phyloP scores from a whole-genome alignment of 2,329 filamentous ascomycete genomes.

The Dactylella cylindrospora region DNA sequence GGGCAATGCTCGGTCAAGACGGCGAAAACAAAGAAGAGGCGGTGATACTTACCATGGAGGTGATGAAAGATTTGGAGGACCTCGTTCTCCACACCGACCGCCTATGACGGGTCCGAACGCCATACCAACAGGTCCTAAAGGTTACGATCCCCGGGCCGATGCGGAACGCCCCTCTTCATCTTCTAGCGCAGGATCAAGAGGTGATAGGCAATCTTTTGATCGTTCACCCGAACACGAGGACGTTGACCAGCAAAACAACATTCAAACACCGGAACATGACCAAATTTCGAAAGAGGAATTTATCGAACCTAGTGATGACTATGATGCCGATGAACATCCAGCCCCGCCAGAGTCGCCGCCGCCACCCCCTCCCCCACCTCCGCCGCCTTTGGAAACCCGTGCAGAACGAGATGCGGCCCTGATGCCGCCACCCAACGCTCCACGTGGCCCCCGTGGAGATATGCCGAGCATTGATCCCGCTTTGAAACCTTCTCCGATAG shows the following conservation, averaged over 20 bases:
- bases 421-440: constrained; percentile 39
- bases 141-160: constrained; percentile 10
- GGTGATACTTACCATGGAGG: constrained; percentile 12
- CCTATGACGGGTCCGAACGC: constrained; percentile 11
- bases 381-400: constrained; percentile 25
- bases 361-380: constrained; percentile 14
- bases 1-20: constrained; percentile 24
- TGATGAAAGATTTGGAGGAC: constrained; percentile 7
- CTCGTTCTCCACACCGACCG: constrained; percentile 11
- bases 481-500: constrained; percentile 26
- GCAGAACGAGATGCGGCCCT: constrained; percentile 35
- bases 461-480: constrained; percentile 6
- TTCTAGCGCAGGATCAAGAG: constrained; percentile 20
- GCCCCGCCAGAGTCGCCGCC: constrained; percentile 3
- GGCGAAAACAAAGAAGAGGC: constrained; percentile 24
- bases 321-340: constrained; percentile 1
- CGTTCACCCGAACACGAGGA: constrained; percentile 6
- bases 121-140: constrained; percentile 1
- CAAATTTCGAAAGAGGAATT: no score
- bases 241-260: not conserved
- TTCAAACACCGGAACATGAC: not conserved
- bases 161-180: constrained; percentile 15
- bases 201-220: not conserved
- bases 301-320: constrained; percentile 2
- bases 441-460: constrained; percentile 26